Evolutionary conservation across 2,329 filamentous ascomycete genomes (phyloP).

Genomic region (Clarireedia paspali): DNA sequence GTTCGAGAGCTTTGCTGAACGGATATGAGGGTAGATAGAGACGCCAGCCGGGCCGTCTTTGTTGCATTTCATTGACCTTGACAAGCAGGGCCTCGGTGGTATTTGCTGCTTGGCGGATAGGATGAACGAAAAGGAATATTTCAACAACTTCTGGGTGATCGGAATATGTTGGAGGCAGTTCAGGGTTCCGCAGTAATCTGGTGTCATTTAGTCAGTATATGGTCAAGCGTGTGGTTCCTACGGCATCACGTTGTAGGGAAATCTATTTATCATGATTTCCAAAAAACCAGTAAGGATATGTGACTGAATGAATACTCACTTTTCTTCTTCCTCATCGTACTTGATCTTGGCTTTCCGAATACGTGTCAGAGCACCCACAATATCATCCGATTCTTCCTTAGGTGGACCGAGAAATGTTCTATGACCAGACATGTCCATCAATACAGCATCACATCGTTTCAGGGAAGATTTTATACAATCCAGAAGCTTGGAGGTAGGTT

Average conservation of each 20-base stretch:
- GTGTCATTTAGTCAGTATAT: not conserved
- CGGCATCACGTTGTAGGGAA: not conserved
- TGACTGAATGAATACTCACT: not conserved
- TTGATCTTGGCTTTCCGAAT: constrained; percentile 37
- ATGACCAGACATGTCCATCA: constrained; percentile 47
- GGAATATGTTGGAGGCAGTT: constrained; percentile 38
- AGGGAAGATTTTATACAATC: constrained; percentile 38
- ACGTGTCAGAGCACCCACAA: constrained; percentile 32
- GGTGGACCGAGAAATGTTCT: constrained; percentile 40
- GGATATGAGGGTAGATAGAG: constrained; percentile 47
- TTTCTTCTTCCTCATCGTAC: constrained; percentile 41
- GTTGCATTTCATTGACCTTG: constrained; percentile 42
- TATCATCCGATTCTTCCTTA: constrained; percentile 35
- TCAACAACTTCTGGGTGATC: constrained; percentile 43
- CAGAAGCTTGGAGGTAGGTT: constrained; percentile 40
- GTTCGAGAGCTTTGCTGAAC: constrained; percentile 43
- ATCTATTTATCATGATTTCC: not conserved
- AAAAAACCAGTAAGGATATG: not conserved
- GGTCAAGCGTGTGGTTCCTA: not conserved
- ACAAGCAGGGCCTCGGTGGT: constrained; percentile 39
- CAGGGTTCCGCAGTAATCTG: constrained; percentile 37
- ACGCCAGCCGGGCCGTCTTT: constrained; percentile 33
- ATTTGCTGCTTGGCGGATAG: constrained; percentile 44
- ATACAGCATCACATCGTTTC: constrained; percentile 40
- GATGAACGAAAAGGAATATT: constrained; percentile 47